Percentiles rank a stretch among this genome's conserved stretches.
Evolutionary conservation across 768 basidiomycete genomes (phyloP).

Genomic region (Kwoniella botswanensis): DNA sequence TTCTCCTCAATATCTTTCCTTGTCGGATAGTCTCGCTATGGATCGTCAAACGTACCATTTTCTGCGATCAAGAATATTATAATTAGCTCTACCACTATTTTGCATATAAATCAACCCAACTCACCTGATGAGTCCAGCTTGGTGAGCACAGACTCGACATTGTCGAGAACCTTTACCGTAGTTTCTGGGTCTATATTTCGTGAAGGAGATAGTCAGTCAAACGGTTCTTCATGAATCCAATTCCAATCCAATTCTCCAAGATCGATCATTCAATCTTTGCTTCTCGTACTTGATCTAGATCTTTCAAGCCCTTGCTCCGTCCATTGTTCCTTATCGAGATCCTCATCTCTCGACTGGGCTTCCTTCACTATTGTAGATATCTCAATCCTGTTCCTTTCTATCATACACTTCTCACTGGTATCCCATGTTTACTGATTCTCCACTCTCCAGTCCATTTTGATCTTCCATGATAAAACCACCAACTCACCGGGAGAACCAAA

Average conservation of each 20-base stretch:
- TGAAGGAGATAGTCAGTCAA: slow-evolving; percentile 4
- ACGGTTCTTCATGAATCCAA: not conserved
- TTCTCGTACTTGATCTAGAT: too few relatives aligned
- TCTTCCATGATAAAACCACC: not conserved
- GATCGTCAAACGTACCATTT: slow-evolving; percentile 42
- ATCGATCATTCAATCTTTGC: not conserved
- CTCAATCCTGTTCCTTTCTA: too few relatives aligned
- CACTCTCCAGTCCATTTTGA: too few relatives aligned
- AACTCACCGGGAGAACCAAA: slow-evolving; percentile 67
- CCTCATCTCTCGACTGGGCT: too few relatives aligned
- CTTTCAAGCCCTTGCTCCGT: too few relatives aligned
- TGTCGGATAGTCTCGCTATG: too few relatives aligned
- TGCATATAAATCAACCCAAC: too few relatives aligned
- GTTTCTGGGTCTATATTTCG: slow-evolving; percentile 69
- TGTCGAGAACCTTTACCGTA: slow-evolving; percentile 94
- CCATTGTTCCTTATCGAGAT: too few relatives aligned
- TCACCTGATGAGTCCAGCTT: slow-evolving; percentile 96
- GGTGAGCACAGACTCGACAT: slow-evolving; percentile 95
- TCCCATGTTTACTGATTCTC: not conserved
- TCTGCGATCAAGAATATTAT: slow-evolving; percentile 10
- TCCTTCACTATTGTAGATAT: too few relatives aligned
- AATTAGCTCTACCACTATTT: slow-evolving; percentile 33
- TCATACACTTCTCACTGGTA: too few relatives aligned
- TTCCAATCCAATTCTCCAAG: not conserved
- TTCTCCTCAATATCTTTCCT: too few relatives aligned